phyloP scores from a whole-genome alignment of 371 early-diverging fungal genomes.

The Actinomortierella ambigua region DNA sequence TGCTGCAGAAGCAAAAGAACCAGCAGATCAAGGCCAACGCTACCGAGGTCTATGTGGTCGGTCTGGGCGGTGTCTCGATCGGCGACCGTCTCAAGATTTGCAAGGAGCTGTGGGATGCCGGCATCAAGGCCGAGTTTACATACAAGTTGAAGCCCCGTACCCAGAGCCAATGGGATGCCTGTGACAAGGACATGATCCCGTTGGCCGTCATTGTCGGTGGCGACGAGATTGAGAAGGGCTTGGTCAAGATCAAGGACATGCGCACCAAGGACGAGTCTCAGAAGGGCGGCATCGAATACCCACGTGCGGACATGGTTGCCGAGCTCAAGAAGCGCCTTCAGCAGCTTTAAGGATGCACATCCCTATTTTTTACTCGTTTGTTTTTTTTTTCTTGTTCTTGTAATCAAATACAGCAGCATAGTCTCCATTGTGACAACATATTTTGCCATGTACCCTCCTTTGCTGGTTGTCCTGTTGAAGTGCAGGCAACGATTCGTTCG shows the following conservation, averaged over 20 bases:
- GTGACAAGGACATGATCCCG: constrained; percentile 89
- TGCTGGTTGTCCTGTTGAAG: too few species aligned
- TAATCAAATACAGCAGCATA: too few species aligned
- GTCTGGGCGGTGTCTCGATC: constrained; percentile 86
- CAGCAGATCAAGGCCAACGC: constrained; percentile 79
- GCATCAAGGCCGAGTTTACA: constrained; percentile 89
- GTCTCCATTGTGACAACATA: too few species aligned
- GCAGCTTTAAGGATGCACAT: constrained; percentile 6
- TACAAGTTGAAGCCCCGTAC: constrained; percentile 93
- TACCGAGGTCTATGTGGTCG: constrained; percentile 90
- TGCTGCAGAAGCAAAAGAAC: constrained; percentile 66
- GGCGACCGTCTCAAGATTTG: constrained; percentile 92
- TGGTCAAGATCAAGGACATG: constrained; percentile 91
- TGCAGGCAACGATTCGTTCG: too few species aligned
- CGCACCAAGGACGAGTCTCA: constrained; percentile 63
- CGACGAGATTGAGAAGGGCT: constrained; percentile 79
- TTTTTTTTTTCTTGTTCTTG: too few species aligned
- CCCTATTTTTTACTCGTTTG: too few species aligned
- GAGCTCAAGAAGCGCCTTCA: constrained; percentile 64
- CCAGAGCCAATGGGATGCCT: constrained; percentile 78
- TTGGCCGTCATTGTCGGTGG: constrained; percentile 87
- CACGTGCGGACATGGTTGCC: constrained; percentile 67
- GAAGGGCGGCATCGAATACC: constrained; percentile 63
- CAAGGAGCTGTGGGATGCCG: constrained; percentile 87
- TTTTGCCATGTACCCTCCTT: too few species aligned